A percentile compares a stretch with the other conserved stretches of the same genome.
Evolutionary conservation across 2,329 filamentous ascomycete genomes (phyloP).

Genomic region (Fusarium aywerte): DNA sequence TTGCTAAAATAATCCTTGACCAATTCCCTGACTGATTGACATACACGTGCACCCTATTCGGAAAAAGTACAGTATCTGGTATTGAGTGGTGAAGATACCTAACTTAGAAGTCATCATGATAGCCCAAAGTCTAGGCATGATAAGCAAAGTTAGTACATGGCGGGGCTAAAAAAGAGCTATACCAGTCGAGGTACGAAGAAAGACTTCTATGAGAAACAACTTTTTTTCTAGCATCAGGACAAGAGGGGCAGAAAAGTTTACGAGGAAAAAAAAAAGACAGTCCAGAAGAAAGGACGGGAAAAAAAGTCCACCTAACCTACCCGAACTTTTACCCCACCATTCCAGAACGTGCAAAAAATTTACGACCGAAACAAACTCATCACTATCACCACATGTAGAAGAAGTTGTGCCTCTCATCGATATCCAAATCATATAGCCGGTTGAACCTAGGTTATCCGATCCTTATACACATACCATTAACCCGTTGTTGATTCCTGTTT

Average conservation of each 20-base stretch:
- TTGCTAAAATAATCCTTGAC: conserved; percentile 26
- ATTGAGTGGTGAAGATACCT: conserved; percentile 13
- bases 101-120: conserved; percentile 28
- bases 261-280: not conserved
- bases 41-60: conserved; percentile 42
- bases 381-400: conserved; percentile 19
- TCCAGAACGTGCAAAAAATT: conserved; percentile 34
- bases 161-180: conserved; percentile 25
- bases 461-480: not conserved
- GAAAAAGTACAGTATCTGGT: conserved; percentile 22
- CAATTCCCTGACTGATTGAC: conserved; percentile 46
- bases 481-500: not conserved
- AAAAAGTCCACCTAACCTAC: conserved; percentile 1
- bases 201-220: conserved; percentile 6
- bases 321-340: conserved; percentile 40
- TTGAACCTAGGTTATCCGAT: conserved; percentile 1
- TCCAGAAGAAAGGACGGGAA: not conserved
- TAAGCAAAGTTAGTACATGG: conserved; percentile 28
- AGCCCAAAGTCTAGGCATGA: conserved; percentile 24
- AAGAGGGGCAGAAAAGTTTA: conserved; percentile 14
- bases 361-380: conserved; percentile 12
- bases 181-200: not conserved
- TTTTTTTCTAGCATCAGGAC: not conserved
- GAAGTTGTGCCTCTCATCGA: conserved; percentile 12
- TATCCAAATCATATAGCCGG: not conserved